These are phyloP conservation scores for Fusarium buharicum DNA, from an alignment of 2,329 filamentous ascomycete species.

Conservation along the genomic window DNA sequence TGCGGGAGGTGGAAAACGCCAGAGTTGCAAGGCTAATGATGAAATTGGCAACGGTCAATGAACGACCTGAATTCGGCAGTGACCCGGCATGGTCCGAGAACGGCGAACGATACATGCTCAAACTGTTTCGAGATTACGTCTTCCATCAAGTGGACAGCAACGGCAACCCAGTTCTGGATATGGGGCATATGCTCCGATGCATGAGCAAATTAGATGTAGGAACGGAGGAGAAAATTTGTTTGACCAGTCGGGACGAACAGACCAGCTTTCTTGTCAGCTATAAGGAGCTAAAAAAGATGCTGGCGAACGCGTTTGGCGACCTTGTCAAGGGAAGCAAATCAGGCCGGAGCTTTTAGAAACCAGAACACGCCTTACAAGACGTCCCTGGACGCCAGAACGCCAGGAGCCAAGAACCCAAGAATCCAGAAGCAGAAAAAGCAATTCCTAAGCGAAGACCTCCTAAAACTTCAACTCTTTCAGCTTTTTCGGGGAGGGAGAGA, in stretches of 20 bases:
- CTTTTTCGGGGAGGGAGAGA: neutral
- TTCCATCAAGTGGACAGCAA: conserved; percentile 94
- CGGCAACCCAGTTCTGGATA: conserved; percentile 83
- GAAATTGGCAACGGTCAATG: conserved; percentile 89
- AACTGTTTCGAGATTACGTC: conserved; percentile 95
- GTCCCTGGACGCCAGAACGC: neutral
- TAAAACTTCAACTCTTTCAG: no score
- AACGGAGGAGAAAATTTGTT: conserved; percentile 82
- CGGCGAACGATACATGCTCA: conserved; percentile 90
- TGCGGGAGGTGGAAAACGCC: conserved; percentile 88
- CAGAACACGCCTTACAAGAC: neutral
- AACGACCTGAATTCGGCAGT: conserved; percentile 85
- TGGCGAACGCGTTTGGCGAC: conserved; percentile 67
- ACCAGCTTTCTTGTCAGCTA: conserved; percentile 89
- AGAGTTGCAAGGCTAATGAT: conserved; percentile 80
- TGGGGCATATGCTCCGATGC: conserved; percentile 87
- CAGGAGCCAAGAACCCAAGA: no score
- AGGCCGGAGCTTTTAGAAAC: conserved; percentile 50
- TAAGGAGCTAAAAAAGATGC: conserved; percentile 81
- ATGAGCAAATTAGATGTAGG: conserved; percentile 95
- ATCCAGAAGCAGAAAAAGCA: no score
- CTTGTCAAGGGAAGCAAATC: conserved; percentile 61
- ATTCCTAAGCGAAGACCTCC: no score
- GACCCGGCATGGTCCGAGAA: conserved; percentile 88
- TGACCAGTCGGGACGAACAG: conserved; percentile 91